phyloP scores from a whole-genome alignment of 106 monocot genomes.

The Agapanthus africanus region DNA sequence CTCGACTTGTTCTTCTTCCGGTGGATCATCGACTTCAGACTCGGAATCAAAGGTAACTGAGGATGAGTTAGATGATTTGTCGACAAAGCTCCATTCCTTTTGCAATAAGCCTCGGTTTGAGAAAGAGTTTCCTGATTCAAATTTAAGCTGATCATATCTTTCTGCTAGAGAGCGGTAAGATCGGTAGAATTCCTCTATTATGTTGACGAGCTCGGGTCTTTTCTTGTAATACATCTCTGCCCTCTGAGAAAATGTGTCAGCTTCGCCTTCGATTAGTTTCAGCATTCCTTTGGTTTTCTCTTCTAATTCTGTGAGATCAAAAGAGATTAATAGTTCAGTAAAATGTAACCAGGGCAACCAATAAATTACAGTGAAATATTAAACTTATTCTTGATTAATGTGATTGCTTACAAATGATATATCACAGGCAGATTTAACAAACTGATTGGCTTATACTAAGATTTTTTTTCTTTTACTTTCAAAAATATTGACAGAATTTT shows the following conservation, averaged over 20 bases:
- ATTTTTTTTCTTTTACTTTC: too few species aligned
- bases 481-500: too few species aligned
- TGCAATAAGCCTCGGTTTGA: conserved; percentile 12
- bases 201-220: conserved; percentile 58
- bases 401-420: neutral
- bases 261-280: conserved; percentile 66
- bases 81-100: neutral
- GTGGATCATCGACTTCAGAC: conserved; percentile 69
- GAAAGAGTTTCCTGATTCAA: conserved; percentile 8
- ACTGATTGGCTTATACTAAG: neutral
- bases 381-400: neutral
- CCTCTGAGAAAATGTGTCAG: conserved; percentile 63
- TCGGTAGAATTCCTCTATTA: conserved; percentile 67
- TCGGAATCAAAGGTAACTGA: neutral
- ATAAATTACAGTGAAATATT: neutral
- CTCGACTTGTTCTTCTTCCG: conserved; percentile 35
- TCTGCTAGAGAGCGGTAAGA: conserved; percentile 65
- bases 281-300: conserved; percentile 63
- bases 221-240: conserved; percentile 91
- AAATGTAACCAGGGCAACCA: neutral
- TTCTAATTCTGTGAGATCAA: conserved; percentile 44
- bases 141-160: conserved; percentile 48
- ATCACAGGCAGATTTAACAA: neutral
- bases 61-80: neutral
- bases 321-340: neutral